Evolutionary conservation across 2,329 filamentous ascomycete species (phyloP).

Genomic region (Monilinia vaccinii-corymbosi): DNA sequence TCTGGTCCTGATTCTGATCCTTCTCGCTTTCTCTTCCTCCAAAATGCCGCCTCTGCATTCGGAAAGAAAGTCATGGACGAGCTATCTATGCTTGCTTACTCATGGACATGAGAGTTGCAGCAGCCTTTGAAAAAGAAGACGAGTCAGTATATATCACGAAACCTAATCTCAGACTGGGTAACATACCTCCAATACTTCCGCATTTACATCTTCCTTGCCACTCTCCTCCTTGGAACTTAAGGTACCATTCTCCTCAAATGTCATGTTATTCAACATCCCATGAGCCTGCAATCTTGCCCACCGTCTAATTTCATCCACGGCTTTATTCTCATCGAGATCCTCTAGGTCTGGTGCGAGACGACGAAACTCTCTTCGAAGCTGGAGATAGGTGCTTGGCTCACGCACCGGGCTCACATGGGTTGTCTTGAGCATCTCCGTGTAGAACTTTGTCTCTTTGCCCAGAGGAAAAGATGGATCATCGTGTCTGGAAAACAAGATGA

Average conservation of each 20-base stretch:
- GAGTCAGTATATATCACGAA: neutral
- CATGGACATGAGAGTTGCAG: neutral
- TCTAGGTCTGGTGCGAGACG: neutral
- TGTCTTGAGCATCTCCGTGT: neutral
- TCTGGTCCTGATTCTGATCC: too few relatives aligned
- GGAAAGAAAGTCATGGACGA: neutral
- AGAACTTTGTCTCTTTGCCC: neutral
- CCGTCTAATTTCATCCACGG: neutral
- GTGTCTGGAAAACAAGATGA: neutral
- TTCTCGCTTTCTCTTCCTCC: neutral
- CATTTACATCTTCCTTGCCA: neutral
- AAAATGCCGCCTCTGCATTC: neutral
- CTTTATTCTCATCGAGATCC: neutral
- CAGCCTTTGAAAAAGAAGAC: neutral
- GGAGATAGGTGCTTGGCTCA: neutral
- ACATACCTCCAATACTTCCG: neutral
- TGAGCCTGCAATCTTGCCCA: neutral
- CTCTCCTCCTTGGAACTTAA: neutral
- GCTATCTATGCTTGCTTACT: too few relatives aligned
- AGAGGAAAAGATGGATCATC: neutral
- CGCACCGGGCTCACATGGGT: neutral
- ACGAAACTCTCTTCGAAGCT: neutral
- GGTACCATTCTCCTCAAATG: rapidly evolving
- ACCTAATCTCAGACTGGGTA: too few relatives aligned
- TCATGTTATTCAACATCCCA: rapidly evolving